Evolutionary conservation across 2,329 filamentous ascomycete species (phyloP).

Genomic region (Talaromyces sp.): DNA sequence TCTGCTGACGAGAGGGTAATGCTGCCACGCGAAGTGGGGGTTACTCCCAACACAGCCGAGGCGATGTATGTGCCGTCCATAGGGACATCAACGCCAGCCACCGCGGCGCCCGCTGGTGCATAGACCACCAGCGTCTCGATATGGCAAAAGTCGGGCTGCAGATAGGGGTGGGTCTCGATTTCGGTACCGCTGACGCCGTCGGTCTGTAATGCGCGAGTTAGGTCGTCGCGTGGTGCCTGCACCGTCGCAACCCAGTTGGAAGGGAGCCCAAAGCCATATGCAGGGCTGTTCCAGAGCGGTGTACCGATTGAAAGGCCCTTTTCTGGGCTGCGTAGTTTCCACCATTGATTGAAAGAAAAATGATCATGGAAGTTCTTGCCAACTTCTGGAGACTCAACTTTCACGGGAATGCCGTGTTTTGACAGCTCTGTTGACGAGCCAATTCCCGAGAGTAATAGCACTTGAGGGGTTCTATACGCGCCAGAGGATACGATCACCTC

Average conservation of each 20-base stretch:
- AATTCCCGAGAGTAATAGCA: constrained; percentile 41
- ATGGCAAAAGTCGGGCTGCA: constrained; percentile 9
- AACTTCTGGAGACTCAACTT: constrained; percentile 24
- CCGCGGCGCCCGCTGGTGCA: constrained; percentile 21
- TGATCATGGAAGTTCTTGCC: constrained; percentile 32
- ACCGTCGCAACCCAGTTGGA: constrained; percentile 36
- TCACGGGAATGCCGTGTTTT: constrained; percentile 35
- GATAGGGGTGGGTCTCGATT: neutral
- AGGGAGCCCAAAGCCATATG: constrained; percentile 42
- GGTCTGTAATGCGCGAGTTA: neutral
- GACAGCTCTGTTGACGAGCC: constrained; percentile 31
- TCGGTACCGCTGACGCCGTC: neutral
- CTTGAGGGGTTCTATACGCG: constrained; percentile 34
- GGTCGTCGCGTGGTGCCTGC: neutral
- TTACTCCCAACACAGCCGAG: constrained; percentile 21
- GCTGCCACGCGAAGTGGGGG: constrained; percentile 25
- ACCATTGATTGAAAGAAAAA: constrained; percentile 30
- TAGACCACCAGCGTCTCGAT: constrained; percentile 29
- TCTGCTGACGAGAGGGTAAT: constrained; percentile 20
- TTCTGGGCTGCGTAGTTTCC: constrained; percentile 33
- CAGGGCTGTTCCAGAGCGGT: constrained; percentile 35
- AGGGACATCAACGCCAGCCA: constrained; percentile 13
- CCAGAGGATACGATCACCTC: constrained; percentile 40
- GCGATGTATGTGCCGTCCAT: constrained; percentile 29
- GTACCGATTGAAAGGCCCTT: constrained; percentile 40